phyloP scores from a whole-genome alignment of 768 basidiomycete species.

The Peribolospora baueri region DNA sequence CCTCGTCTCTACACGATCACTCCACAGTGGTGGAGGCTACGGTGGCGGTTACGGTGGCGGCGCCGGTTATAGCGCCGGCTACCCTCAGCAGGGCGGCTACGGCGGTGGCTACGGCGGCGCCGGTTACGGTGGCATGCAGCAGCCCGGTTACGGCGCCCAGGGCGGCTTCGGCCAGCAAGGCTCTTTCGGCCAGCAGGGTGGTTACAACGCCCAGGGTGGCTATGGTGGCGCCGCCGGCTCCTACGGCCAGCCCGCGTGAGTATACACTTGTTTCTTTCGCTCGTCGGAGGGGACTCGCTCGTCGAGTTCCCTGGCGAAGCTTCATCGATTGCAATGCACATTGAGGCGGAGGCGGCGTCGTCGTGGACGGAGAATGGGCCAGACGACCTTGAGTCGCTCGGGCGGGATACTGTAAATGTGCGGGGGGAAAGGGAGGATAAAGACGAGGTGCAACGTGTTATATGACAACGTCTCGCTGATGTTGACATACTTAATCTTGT shows the following conservation, averaged over 20 bases:
- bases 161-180: constrained; percentile 11
- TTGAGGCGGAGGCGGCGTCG: neutral
- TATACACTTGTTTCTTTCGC: constrained; percentile 1
- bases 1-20: neutral
- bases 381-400: neutral
- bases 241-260: constrained; percentile 7
- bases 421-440: constrained; percentile 3
- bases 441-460: no score
- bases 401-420: neutral
- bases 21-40: constrained; percentile 10
- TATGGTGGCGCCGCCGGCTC: constrained; percentile 9
- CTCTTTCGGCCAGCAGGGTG: constrained; percentile 3
- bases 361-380: neutral
- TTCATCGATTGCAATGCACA: neutral
- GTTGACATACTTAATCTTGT: no score
- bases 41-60: constrained; percentile 12
- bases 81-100: constrained; percentile 11
- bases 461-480: no score
- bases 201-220: constrained; percentile 4
- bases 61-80: neutral
- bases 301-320: no score
- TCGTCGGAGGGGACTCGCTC: neutral
- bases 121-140: constrained; percentile 4
- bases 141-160: constrained; percentile 12
- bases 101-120: constrained; percentile 12